Conservation (phyloP, 352 stramenopile genomes). For the Globisporangium canariense region DNA sequence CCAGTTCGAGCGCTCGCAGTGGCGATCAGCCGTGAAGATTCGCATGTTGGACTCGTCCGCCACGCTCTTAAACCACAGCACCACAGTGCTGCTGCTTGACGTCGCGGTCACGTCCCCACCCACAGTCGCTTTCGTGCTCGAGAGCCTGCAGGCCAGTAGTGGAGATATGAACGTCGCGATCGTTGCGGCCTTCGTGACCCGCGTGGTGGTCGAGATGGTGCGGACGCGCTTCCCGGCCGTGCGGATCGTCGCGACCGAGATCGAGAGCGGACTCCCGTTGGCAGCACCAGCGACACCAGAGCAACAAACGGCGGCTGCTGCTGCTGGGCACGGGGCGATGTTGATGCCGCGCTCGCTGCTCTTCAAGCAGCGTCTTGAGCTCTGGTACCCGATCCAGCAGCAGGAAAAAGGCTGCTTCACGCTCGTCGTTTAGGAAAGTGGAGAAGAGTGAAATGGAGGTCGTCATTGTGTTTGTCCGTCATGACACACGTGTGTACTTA, state of each 20-base stretch:
- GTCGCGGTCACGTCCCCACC: constrained; percentile 12
- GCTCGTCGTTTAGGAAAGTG: no score
- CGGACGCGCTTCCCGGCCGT: constrained; percentile 10
- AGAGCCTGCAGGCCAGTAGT: constrained; percentile 13
- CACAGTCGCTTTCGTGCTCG: constrained; percentile 11
- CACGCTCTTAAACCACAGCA: constrained; percentile 14
- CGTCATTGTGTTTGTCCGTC: no score
- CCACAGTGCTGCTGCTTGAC: constrained; percentile 10
- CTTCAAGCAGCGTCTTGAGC: constrained; percentile 16
- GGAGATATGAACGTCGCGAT: constrained; percentile 8
- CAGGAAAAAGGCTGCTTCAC: background rate
- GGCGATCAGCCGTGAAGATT: constrained; percentile 17
- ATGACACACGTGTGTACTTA: no score
- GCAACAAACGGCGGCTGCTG: background rate
- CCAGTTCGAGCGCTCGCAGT: constrained; percentile 17
- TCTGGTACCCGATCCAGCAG: background rate
- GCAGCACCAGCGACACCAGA: no score
- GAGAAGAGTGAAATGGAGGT: no score
- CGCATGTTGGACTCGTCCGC: constrained; percentile 9
- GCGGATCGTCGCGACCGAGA: constrained; percentile 14
- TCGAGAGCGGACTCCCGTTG: constrained; percentile 6
- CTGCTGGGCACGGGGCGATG: no score
- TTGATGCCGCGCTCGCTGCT: constrained; percentile 6
- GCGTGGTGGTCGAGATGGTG: constrained; percentile 11
- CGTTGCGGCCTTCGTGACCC: constrained; percentile 13